Conservation (phyloP, 352 stramenopile species). For the Phytophthora megakarya region DNA sequence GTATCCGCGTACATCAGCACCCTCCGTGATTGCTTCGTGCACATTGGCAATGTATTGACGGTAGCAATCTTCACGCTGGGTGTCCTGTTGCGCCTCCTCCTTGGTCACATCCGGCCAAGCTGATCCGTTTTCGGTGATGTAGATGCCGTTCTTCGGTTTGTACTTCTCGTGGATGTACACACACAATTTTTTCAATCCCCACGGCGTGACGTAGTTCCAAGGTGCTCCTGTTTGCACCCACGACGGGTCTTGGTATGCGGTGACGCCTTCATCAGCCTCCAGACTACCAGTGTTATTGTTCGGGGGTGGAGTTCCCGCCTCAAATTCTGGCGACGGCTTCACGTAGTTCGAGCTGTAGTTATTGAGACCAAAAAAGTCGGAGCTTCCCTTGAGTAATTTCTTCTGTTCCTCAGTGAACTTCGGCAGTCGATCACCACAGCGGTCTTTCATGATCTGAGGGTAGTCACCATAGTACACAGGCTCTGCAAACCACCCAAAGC, state of each 20-base stretch:
- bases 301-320: conserved; percentile 28
- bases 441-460: conserved; percentile 87
- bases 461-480: conserved; percentile 93
- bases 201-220: conserved; percentile 71
- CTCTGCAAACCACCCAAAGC: conserved; percentile 91
- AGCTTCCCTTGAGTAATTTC: conserved; percentile 75
- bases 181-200: conserved; percentile 87
- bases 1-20: conserved; percentile 72
- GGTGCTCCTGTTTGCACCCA: conserved; percentile 78
- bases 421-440: conserved; percentile 81
- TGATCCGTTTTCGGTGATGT: conserved; percentile 93
- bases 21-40: conserved; percentile 39
- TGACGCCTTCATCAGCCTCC: conserved; percentile 44
- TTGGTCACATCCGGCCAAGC: conserved; percentile 62
- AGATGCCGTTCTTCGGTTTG: conserved; percentile 64
- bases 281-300: conserved; percentile 37
- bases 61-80: conserved; percentile 75
- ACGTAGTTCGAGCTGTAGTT: conserved; percentile 84
- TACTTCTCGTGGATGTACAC: conserved; percentile 91
- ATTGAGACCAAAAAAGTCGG: conserved; percentile 95
- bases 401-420: conserved; percentile 87
- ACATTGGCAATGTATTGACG: conserved; percentile 80
- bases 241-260: conserved; percentile 35
- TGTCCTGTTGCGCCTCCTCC: conserved; percentile 67
- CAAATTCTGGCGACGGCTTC: conserved; percentile 40